These are phyloP conservation scores for Singerocomus rubriflavus DNA, from an alignment of 1,284 basidiomycete species.

Conservation along the genomic window DNA sequence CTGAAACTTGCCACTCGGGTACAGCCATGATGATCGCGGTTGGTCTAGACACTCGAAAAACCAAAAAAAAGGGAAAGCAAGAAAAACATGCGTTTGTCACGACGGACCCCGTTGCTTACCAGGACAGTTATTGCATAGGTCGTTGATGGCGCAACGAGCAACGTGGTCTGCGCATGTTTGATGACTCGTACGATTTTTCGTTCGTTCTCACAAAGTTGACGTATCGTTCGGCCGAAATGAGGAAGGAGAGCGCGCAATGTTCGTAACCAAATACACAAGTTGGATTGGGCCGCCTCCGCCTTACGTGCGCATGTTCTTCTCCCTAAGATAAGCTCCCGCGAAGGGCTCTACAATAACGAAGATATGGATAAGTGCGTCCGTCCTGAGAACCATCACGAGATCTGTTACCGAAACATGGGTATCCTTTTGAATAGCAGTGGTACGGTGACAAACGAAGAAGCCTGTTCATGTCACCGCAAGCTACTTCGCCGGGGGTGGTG, in stretches of 20 bases:
- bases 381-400: neutral
- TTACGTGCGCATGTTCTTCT: conserved; percentile 4
- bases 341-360: neutral
- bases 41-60: too few species aligned
- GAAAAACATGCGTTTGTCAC: conserved; percentile 13
- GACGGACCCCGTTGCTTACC: too few species aligned
- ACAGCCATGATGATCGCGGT: neutral
- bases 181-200: conserved; percentile 11
- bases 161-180: conserved; percentile 15
- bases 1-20: conserved; percentile 7
- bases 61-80: too few species aligned
- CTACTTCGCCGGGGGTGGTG: neutral
- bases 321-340: neutral
- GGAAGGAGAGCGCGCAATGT: neutral
- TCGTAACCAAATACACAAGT: neutral
- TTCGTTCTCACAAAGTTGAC: neutral
- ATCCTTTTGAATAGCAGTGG: neutral
- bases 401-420: neutral
- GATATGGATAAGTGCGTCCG: neutral
- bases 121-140: too few species aligned
- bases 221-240: conserved; percentile 4
- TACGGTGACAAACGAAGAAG: neutral
- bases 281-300: neutral
- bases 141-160: neutral
- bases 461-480: neutral